A percentile compares a stretch with the other conserved stretches of the same genome.
Conservation (phyloP, 495 filamentous ascomycete genomes). For the Aspergillus coremiiformis region DNA sequence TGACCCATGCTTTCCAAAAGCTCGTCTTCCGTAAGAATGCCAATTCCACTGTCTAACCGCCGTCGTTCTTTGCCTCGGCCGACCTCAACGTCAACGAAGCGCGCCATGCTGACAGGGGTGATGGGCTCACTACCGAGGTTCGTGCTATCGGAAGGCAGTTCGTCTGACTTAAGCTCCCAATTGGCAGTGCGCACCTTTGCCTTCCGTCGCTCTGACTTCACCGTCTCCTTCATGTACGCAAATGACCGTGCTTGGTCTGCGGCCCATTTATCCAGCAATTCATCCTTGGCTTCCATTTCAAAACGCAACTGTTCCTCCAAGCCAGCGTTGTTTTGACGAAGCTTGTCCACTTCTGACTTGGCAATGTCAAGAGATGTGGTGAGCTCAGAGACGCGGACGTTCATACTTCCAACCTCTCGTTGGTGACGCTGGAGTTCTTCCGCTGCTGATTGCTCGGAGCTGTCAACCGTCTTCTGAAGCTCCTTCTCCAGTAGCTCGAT, state of each 20-base stretch:
- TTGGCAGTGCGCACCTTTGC: constrained; percentile 36
- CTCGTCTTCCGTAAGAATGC: constrained; percentile 53
- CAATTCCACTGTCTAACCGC: constrained; percentile 56
- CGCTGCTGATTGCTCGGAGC: constrained; percentile 23
- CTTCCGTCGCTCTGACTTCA: constrained; percentile 29
- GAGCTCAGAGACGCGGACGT: constrained; percentile 33
- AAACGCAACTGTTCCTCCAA: constrained; percentile 31
- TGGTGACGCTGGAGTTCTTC: constrained; percentile 32
- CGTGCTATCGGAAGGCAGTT: constrained; percentile 46
- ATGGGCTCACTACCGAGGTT: constrained; percentile 36
- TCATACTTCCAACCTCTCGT: constrained; percentile 35
- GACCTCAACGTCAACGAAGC: constrained; percentile 42
- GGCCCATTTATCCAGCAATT: constrained; percentile 33
- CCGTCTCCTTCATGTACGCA: constrained; percentile 34
- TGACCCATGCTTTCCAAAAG: constrained; percentile 33
- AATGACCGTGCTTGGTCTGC: constrained; percentile 33
- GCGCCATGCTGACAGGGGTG: constrained; percentile 38
- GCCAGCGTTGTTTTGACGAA: constrained; percentile 25
- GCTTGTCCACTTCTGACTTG: constrained; percentile 25
- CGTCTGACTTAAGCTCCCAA: constrained; percentile 38
- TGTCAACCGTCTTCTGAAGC: constrained; percentile 15
- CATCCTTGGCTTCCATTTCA: constrained; percentile 32
- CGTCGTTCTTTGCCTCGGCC: constrained; percentile 39
- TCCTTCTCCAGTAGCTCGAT: constrained; percentile 30
- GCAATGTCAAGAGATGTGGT: constrained; percentile 30